Evolutionary conservation across 148 eudicot species (phyloP).

Genomic region (Rhododendron mucronatum): DNA sequence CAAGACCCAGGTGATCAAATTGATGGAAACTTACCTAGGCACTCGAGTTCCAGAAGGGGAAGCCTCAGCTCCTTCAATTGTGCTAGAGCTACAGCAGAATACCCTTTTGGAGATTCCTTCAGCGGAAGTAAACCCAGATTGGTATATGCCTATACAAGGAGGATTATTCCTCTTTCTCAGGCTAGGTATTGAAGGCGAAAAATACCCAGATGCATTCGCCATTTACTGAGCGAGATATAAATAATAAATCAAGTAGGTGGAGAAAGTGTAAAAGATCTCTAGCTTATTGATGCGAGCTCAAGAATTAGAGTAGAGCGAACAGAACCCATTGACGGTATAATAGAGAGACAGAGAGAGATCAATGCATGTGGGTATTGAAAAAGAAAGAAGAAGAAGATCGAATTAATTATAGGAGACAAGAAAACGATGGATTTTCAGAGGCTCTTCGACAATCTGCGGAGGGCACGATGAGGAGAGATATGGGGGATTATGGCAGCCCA

Average conservation of each 20-base stretch:
- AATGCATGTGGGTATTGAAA: background rate
- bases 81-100: constrained; percentile 34
- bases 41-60: constrained; percentile 35
- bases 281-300: constrained; percentile 10
- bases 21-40: constrained; percentile 34
- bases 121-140: constrained; percentile 42
- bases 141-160: constrained; percentile 23
- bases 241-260: background rate
- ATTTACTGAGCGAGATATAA: constrained; percentile 13
- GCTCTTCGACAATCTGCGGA: constrained; percentile 7
- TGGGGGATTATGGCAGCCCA: constrained; percentile 15
- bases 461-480: background rate
- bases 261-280: background rate
- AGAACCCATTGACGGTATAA: background rate
- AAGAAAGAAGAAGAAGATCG: background rate
- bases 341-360: background rate
- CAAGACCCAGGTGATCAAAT: background rate
- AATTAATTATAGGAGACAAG: background rate
- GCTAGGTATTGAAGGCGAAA: constrained; percentile 27
- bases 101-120: constrained; percentile 32
- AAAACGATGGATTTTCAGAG: background rate
- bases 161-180: constrained; percentile 25
- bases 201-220: constrained; percentile 53
- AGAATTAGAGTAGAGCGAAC: constrained; percentile 1
- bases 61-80: constrained; percentile 31